These are phyloP conservation scores for Globisporangium canariense DNA, from an alignment of 352 stramenopile genomes.

Conservation along the genomic window DNA sequence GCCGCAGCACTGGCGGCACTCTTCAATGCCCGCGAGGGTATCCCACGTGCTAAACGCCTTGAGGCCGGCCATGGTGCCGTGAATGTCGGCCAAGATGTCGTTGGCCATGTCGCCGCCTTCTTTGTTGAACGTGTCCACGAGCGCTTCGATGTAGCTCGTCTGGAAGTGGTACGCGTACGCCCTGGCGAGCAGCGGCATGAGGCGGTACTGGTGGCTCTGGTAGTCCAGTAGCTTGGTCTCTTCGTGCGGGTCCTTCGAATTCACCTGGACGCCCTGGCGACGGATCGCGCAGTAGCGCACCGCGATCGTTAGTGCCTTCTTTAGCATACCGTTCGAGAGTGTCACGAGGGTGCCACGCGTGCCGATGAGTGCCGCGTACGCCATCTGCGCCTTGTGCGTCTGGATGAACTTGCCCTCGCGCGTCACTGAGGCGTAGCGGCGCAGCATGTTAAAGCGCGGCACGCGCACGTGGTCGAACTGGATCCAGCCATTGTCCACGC, in stretches of 20 bases:
- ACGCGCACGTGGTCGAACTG: constrained; percentile 74
- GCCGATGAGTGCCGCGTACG: neutral
- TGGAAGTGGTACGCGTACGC: constrained; percentile 68
- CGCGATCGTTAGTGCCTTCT: constrained; percentile 90
- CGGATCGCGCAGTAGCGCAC: constrained; percentile 94
- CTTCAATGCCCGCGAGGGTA: constrained; percentile 89
- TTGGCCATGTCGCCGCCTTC: constrained; percentile 65
- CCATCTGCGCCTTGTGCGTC: constrained; percentile 5
- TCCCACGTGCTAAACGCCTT: constrained; percentile 94
- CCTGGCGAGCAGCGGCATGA: constrained; percentile 89
- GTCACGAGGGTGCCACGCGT: constrained; percentile 72
- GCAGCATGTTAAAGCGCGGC: constrained; percentile 72
- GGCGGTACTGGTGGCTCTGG: constrained; percentile 93
- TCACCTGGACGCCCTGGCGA: constrained; percentile 79
- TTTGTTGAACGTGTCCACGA: constrained; percentile 85
- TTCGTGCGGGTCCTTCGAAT: constrained; percentile 29
- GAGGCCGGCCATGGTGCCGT: constrained; percentile 92
- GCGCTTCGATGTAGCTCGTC: constrained; percentile 74
- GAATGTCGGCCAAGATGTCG: constrained; percentile 87
- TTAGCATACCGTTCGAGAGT: constrained; percentile 32
- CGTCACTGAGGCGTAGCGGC: constrained; percentile 58
- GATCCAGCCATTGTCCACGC: constrained; percentile 75
- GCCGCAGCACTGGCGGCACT: constrained; percentile 93
- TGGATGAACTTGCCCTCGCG: constrained; percentile 56
- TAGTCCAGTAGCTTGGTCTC: constrained; percentile 94